Evolutionary conservation across 305 asterid genomes (phyloP), one percentile per base, ranked within the genome.

Genomic region (Nicotiana rustica): DNA sequence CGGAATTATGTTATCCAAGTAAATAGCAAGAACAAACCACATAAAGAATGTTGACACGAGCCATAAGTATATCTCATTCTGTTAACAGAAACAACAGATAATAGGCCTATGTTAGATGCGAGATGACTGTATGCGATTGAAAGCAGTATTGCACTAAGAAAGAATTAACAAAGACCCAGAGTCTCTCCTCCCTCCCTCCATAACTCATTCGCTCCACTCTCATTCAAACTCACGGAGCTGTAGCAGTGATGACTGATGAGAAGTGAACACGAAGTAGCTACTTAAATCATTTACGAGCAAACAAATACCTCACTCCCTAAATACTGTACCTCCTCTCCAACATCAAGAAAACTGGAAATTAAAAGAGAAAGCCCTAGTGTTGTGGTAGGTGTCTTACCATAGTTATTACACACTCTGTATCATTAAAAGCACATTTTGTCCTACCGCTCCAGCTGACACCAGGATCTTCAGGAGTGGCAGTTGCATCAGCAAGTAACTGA

Each of bases 1-100:
- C 47, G 97, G 98, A 76, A 96, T 31, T 86, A 90, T 87, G 81
- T 96, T 96, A 89, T 96, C 99, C 15, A 94, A 90, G 92, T 96
- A 96, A 87, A 96, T 89, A 65, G 98, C 98, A 86, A 93, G 81
- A 87, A 91, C 36, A 85, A 91, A 91, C 98, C 98, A 96, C 69
- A 92, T 67, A 88, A 89, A 62, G 85, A 89, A 88, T n/a, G 92
- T 89, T 8, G 87, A 62, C 33, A 88, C 70, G 56, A 96, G 95
- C 98, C 93, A 94, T 81, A 84, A 21, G 85, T 90, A 92, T 55
- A 90, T 89, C 55, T 92, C 91, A 78, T 89, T 86, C 98, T 96
- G 97, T 80, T 70, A 85, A 82, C 60, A 86, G 25, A 85, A 83
- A 15, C 70, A 84, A 9, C 47, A 76, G 29, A 76, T 76, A 76